Percentiles rank a stretch among this genome's conserved stretches.
These are phyloP conservation scores for Amanita inopinata DNA, from an alignment of 768 basidiomycete genomes.

Conservation along the genomic window DNA sequence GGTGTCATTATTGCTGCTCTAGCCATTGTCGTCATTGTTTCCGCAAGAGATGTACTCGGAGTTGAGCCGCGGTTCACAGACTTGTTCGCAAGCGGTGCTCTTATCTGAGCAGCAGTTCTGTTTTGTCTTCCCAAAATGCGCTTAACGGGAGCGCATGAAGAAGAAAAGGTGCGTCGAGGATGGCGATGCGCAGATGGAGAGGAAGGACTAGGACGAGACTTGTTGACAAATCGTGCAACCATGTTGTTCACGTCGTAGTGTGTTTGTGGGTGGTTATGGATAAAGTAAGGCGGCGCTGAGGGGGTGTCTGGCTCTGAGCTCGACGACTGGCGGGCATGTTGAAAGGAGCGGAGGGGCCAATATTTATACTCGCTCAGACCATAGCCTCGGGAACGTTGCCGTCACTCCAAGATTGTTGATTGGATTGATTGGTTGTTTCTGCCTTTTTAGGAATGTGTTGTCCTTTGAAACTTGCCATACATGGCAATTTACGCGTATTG, in stretches of 20 bases:
- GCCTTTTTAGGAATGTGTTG: conserved; percentile 4
- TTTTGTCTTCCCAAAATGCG: conserved; percentile 8
- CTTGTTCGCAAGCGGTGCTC: conserved; percentile 7
- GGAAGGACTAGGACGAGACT: conserved; percentile 1
- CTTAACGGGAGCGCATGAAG: conserved; percentile 5
- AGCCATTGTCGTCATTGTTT: no score
- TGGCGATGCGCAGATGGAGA: neutral
- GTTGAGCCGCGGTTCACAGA: conserved; percentile 5
- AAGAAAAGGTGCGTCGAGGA: neutral
- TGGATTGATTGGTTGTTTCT: conserved; percentile 6
- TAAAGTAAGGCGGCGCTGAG: neutral
- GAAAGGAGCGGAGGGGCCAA: neutral
- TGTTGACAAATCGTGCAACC: conserved; percentile 4
- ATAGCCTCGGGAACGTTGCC: neutral
- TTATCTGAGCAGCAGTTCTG: neutral
- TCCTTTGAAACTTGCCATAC: neutral
- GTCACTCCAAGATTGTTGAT: conserved; percentile 1
- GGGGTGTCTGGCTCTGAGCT: no score
- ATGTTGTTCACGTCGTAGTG: neutral
- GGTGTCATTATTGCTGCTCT: neutral
- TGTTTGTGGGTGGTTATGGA: neutral
- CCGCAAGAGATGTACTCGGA: neutral
- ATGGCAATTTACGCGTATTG: conserved; percentile 1
- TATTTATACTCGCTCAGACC: neutral
- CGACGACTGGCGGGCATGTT: neutral